Base-by-base conservation (phyloP, 2,329 filamentous ascomycete genomes). In the Fusarium pseudograminearum region DNA sequence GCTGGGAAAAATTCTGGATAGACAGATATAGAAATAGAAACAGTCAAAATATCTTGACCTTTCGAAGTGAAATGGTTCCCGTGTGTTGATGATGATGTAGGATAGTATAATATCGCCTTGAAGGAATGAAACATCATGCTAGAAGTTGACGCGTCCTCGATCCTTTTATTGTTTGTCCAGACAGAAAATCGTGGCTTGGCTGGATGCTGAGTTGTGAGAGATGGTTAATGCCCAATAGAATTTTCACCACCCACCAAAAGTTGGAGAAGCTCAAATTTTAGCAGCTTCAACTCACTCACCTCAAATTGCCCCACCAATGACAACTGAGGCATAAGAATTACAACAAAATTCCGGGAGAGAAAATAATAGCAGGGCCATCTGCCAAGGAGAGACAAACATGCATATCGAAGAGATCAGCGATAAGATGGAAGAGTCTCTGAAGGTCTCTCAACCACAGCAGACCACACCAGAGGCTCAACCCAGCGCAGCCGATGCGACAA, bases 341-440 rank as follows among this genome's bases (percentile, higher is more conserved):
- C 64, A 46, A 30, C 42, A 40, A 42, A 46, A 59, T 44, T 50
- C 16, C 20, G 30, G 16, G 18, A 6, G 50, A 47, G 46, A 45
- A 16, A 34, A 34, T 5, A 63, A 20, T 20, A 45, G 45, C 53
- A 33, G 40, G 18, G 11, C 26, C 24, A 24, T 46, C 30, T 57
- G 18, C 30, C 28, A 4, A 30, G 34, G 31, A 22, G 33, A 48
- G 26, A 24, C 18, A 46, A 75, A 58, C 20, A 80, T 83, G 81
- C 75, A 79, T 34, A 77, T 84, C 47, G 80, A 84, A 61, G 80
- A 84, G 65, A 77, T 85, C 64, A 79, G 78, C 28, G 78, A 83
- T 40, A 78, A 81, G 61, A 75, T 84, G 74, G 80, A 79, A 18
- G 70, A 78, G 70, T 73, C 76, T 52, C 74, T 77, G 72, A 75